These are phyloP conservation scores for Salix suchowensis DNA, from an alignment of 345 rosid species.

Conservation along the genomic window DNA sequence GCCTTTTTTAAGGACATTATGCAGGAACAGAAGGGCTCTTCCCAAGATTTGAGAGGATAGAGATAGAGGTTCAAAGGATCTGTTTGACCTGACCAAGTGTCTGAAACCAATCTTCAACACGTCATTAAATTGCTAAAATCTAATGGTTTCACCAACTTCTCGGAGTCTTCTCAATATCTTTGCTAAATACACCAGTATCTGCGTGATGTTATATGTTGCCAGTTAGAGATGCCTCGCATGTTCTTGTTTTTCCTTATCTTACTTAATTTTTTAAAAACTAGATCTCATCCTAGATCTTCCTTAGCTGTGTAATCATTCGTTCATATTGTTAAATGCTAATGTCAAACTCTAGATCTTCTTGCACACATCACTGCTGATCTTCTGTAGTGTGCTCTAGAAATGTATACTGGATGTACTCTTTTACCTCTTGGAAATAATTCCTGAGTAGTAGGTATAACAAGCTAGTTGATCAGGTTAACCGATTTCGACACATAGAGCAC, in stretches of 20 bases:
- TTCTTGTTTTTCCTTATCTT: neutral
- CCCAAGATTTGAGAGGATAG: conserved; percentile 31
- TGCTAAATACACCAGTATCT: conserved; percentile 37
- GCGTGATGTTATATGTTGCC: conserved; percentile 17
- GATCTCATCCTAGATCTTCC: conserved; percentile 36
- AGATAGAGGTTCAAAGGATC: conserved; percentile 25
- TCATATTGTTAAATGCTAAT: conserved; percentile 11
- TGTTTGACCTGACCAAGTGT: conserved; percentile 28
- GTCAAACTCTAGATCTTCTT: conserved; percentile 30
- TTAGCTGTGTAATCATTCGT: conserved; percentile 23
- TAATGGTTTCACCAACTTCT: conserved; percentile 17
- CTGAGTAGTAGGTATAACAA: conserved; percentile 3
- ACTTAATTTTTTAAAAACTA: conserved; percentile 9
- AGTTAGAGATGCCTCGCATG: conserved; percentile 12
- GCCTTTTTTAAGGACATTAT: conserved; percentile 50
- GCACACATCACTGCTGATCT: conserved; percentile 37
- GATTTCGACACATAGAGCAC: conserved; percentile 40
- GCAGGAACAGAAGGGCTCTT: conserved; percentile 25
- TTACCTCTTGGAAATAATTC: conserved; percentile 7
- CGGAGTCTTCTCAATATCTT: conserved; percentile 42
- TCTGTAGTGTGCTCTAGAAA: conserved; percentile 18
- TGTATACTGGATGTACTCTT: conserved; percentile 15
- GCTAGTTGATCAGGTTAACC: conserved; percentile 24
- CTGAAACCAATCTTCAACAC: conserved; percentile 31
- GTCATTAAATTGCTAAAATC: conserved; percentile 24